Evolutionary conservation across 2,329 filamentous ascomycete species (phyloP).

Genomic region (Penicillium expansum): DNA sequence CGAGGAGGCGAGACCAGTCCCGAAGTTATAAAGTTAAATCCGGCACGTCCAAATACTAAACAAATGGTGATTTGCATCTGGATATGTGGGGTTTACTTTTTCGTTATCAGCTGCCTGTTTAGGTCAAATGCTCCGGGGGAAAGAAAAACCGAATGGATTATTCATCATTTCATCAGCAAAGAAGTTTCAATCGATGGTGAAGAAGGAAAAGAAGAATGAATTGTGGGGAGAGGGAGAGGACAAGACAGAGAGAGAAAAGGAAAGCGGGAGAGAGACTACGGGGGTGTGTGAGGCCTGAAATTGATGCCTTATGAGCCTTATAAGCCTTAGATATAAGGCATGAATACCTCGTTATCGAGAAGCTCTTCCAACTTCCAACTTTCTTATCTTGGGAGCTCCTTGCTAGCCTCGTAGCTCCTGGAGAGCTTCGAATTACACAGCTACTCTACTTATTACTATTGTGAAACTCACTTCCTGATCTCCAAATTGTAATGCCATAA

Average conservation of each 20-base stretch:
- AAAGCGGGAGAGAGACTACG: background rate
- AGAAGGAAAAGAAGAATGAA: background rate
- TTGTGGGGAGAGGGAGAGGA: background rate
- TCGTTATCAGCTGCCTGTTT: constrained; percentile 8
- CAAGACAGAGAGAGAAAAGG: background rate
- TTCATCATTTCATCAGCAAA: background rate
- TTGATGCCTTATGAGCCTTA: background rate
- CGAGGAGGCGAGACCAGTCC: constrained; percentile 18
- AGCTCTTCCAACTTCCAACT: background rate
- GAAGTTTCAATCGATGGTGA: background rate
- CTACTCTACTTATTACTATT: background rate
- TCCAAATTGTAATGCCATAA: constrained; percentile 4
- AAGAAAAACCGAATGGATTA: background rate
- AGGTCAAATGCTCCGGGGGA: background rate
- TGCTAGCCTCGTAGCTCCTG: background rate
- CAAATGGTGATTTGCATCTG: background rate
- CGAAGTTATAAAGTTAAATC: constrained; percentile 15
- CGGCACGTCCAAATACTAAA: too few species aligned
- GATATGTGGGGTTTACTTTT: background rate
- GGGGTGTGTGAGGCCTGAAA: constrained; percentile 11
- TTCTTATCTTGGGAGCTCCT: background rate
- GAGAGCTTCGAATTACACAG: background rate
- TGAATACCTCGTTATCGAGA: background rate
- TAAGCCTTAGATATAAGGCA: background rate
- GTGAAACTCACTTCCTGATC: background rate